Evolutionary conservation across 129 eudicot genomes (phyloP), one percentile per base, ranked within the genome.

Genomic region (Ambrosia artemisiifolia): DNA sequence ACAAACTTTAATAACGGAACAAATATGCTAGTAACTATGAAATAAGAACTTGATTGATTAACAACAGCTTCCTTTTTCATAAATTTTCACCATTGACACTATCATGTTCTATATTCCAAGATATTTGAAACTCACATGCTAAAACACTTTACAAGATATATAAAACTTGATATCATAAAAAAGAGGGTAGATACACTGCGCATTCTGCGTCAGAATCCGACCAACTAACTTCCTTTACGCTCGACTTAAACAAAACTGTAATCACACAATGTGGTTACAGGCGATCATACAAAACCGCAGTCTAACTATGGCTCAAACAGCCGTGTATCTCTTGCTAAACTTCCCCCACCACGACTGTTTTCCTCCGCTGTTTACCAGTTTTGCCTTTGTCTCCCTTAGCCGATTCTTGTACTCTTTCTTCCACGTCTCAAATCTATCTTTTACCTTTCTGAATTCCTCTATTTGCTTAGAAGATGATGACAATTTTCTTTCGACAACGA

Each of bases 311-410:
- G 33, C 55, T 69, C 62, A 69, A 38, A 19, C 35, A 2, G 74
- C 49, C 1, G 74, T 51, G 11, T 6, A 36, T 73, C 72, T 77
- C 73, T 82, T 88, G 72, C 76, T 88, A 61, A 67, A 77, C 84
- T 80, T 84, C 72, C 95, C 97, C 88, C 94, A 91, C 95, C 95
- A 91, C 2, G 82, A 70, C 19, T 78, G 77, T 11, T 63, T 63
- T 49, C 61, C 79, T 65, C 81, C 88, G 24, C 78, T 54, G 51
- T 80, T 87, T 63, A 73, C 87, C 34, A 83, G 59, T 55, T 79
- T 85, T 2, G 69, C 76, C 79, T 84, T 91, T 11, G 92, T 78
- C 67, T 83, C 90, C 63, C 81, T 78, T 69, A 91, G 67, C 60
- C 86, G 78, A 36, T 54, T 42, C 76, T 83, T 91, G 83, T 82